These are phyloP conservation scores for Hirschioporus abietinus DNA, from an alignment of 768 basidiomycete species.

Conservation along the genomic window DNA sequence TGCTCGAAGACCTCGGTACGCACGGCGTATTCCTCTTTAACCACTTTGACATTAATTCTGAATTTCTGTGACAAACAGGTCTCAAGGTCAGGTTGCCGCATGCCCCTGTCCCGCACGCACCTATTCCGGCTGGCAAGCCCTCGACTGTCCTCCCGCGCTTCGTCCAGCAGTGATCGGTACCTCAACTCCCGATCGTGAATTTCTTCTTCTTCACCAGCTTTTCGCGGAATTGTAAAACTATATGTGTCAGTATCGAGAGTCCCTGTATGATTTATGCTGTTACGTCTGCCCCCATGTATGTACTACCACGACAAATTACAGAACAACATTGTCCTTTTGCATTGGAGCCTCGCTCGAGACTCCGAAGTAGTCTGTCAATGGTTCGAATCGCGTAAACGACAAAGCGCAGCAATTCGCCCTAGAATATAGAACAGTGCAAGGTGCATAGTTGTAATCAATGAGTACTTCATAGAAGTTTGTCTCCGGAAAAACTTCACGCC, in stretches of 20 bases:
- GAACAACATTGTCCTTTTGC: neutral
- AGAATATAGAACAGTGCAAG: neutral
- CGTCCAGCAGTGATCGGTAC: neutral
- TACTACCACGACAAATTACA: neutral
- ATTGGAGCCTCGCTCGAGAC: neutral
- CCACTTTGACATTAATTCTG: neutral
- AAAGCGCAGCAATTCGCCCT: neutral
- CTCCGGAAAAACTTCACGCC: neutral
- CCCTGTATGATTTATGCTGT: neutral
- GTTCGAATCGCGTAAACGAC: too few species aligned
- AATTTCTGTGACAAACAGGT: conserved; percentile 30
- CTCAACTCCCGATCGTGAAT: neutral
- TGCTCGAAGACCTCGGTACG: conserved; percentile 60
- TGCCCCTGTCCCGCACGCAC: conserved; percentile 66
- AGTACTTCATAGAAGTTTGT: neutral
- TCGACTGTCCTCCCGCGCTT: neutral
- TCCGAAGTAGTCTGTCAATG: too few species aligned
- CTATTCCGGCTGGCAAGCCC: conserved; percentile 33
- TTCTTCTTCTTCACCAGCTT: neutral
- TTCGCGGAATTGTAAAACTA: neutral
- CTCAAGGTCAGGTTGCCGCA: conserved; percentile 59
- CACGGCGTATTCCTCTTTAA: neutral
- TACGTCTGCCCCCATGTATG: neutral
- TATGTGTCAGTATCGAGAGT: neutral
- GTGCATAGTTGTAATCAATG: neutral